phyloP scores from a whole-genome alignment of 1,284 basidiomycete genomes.

The Bondarzewia mesenterica region DNA sequence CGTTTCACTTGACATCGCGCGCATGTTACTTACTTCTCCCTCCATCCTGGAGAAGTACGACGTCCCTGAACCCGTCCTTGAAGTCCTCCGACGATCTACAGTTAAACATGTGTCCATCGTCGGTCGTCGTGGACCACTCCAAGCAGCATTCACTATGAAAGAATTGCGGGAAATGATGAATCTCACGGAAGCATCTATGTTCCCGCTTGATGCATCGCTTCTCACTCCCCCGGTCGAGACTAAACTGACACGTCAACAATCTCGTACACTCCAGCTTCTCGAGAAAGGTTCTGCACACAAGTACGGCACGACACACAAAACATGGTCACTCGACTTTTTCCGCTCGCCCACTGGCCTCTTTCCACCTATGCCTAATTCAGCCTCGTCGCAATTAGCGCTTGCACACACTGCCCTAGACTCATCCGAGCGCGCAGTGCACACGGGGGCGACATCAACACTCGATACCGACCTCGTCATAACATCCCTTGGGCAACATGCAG shows the following conservation, averaged over 20 bases:
- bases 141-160: constrained; percentile 92
- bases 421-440: constrained; percentile 47
- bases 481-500: constrained; percentile 81
- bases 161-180: constrained; percentile 89
- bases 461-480: constrained; percentile 79
- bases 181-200: constrained; percentile 66
- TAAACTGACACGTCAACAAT: constrained; percentile 54
- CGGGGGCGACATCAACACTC: constrained; percentile 44
- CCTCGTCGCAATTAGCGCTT: constrained; percentile 34
- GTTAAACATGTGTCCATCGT: constrained; percentile 80
- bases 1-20: constrained; percentile 89
- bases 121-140: constrained; percentile 80
- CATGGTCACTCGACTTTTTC: constrained; percentile 81
- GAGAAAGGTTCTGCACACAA: constrained; percentile 55
- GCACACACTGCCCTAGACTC: constrained; percentile 54
- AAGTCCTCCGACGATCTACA: constrained; percentile 52
- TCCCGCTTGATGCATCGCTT: constrained; percentile 42
- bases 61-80: constrained; percentile 72
- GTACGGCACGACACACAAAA: constrained; percentile 43
- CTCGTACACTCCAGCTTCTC: constrained; percentile 59
- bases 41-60: constrained; percentile 69
- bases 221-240: constrained; percentile 29
- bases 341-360: constrained; percentile 55
- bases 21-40: constrained; percentile 75
- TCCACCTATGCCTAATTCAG: constrained; percentile 16